Conservation (phyloP, 164 flowering plant genomes). For the Platanus orientalis region DNA sequence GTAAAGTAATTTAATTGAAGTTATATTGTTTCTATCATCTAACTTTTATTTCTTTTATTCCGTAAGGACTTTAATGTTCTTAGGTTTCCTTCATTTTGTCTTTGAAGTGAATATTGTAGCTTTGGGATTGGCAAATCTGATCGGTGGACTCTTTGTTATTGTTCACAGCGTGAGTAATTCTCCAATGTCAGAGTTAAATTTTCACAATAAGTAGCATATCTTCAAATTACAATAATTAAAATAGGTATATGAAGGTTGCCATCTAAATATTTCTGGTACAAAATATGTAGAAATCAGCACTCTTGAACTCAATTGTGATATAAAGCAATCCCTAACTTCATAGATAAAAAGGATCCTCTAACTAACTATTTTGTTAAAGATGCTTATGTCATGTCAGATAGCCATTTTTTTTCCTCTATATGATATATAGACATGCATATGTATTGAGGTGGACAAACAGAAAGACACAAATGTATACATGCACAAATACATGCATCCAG, state of each 20-base stretch:
- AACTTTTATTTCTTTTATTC: background rate
- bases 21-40: background rate
- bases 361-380: background rate
- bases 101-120: slow-evolving; percentile 72
- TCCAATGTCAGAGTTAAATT: background rate
- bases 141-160: slow-evolving; percentile 65
- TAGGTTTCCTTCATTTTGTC: background rate
- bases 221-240: background rate
- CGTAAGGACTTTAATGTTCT: background rate
- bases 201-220: no score
- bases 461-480: no score
- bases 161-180: slow-evolving; percentile 61
- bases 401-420: background rate
- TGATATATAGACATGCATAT: no score
- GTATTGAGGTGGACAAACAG: no score
- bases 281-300: no score
- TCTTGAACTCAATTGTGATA: background rate
- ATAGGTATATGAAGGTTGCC: background rate
- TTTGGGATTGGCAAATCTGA: slow-evolving; percentile 71
- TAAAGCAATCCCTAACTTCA: background rate
- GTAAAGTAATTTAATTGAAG: no score
- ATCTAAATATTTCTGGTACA: no score
- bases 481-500: no score
- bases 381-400: background rate
- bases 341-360: background rate